phyloP scores from a whole-genome alignment of 202 grass and related monocot species.

The Bolboschoenoplectus hybrid region DNA sequence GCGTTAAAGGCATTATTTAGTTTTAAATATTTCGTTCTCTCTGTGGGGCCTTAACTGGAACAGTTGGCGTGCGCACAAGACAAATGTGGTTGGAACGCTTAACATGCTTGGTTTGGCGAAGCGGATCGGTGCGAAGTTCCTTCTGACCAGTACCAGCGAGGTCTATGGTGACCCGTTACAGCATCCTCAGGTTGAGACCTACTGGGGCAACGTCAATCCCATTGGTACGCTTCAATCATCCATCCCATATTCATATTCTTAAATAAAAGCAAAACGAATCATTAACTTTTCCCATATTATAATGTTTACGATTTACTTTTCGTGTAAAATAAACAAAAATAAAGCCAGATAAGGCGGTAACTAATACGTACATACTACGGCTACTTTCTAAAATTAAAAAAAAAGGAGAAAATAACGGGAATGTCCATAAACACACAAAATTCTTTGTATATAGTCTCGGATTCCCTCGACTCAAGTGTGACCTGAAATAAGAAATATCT shows the following conservation, averaged over 20 bases:
- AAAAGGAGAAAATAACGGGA: neutral
- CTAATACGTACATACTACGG: neutral
- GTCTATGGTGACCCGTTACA: slow-evolving; percentile 92
- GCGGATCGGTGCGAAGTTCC: slow-evolving; percentile 77
- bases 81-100: slow-evolving; percentile 90
- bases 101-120: slow-evolving; percentile 98
- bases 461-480: neutral
- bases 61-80: slow-evolving; percentile 58
- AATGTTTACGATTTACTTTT: slow-evolving; percentile 9
- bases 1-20: neutral
- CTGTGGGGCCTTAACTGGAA: slow-evolving; percentile 44
- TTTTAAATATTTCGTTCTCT: neutral
- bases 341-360: slow-evolving; percentile 19
- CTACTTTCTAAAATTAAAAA: neutral
- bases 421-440: neutral
- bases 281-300: neutral
- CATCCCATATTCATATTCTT: neutral
- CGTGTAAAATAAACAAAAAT: neutral
- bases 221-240: slow-evolving; percentile 55
- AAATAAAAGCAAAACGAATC: neutral
- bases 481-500: neutral
- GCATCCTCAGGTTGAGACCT: slow-evolving; percentile 90
- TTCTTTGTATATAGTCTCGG: neutral
- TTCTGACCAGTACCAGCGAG: slow-evolving; percentile 94
- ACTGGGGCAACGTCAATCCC: slow-evolving; percentile 97